Evolutionary conservation across 2,329 filamentous ascomycete species (phyloP).

Genomic region (Curvularia hawaiiensis): DNA sequence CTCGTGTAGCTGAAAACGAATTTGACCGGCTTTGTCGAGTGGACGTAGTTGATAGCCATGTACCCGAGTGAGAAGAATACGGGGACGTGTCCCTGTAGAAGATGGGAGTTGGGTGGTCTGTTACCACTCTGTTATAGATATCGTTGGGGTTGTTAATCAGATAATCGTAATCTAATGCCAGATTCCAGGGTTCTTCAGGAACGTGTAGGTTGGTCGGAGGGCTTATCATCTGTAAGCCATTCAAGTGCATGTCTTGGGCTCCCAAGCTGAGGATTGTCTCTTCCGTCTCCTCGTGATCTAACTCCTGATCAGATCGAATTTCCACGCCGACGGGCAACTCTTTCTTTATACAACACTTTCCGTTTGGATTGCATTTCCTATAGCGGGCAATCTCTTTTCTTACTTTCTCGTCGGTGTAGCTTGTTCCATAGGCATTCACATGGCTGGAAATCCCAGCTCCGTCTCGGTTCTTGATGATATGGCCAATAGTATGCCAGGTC

Average conservation of each 20-base stretch:
- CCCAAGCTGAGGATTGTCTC: background rate
- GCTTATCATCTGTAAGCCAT: too few relatives aligned
- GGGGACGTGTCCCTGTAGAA: background rate
- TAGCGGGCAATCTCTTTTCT: slow-evolving; percentile 2
- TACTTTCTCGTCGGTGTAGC: background rate
- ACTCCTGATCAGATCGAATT: background rate
- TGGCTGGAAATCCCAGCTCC: background rate
- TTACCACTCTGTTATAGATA: background rate
- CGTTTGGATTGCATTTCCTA: background rate
- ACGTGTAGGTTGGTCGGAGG: too few relatives aligned
- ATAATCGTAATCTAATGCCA: too few relatives aligned
- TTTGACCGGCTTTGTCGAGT: background rate
- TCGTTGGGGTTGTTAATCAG: background rate
- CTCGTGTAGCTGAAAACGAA: background rate
- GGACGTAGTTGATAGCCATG: background rate
- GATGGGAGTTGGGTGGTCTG: background rate
- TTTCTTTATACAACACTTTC: background rate
- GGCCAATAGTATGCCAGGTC: slow-evolving; percentile 25
- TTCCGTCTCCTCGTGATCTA: background rate
- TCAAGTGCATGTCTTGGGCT: background rate
- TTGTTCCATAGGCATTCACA: background rate
- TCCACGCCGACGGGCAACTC: background rate
- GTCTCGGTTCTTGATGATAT: slow-evolving; percentile 22
- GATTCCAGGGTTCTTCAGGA: background rate
- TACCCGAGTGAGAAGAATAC: too few relatives aligned